Base-by-base conservation (phyloP, 768 basidiomycete genomes). In the Galerina sulciceps region DNA sequence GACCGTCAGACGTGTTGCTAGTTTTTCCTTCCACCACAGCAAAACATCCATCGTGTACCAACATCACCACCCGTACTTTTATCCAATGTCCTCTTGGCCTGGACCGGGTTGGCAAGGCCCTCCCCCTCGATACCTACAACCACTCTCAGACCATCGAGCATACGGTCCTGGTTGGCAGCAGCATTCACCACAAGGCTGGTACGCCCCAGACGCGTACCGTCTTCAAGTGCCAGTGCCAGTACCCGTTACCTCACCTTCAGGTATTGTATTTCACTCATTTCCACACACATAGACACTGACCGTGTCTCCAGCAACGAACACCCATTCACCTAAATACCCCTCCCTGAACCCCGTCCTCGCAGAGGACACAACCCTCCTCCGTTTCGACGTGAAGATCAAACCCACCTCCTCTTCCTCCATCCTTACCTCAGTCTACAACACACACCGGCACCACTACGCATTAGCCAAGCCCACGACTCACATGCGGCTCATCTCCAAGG, bases 401-500 rank as follows among this genome's bases (percentile, higher is more conserved):
- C 78, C 80, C 14, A 31, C 26, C 26, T 31, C 26, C 26, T 72
- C 69, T 4, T 71, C 74, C 1, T 76, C 77, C 6, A 81, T 85
- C 56, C 57, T 76, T 34, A 63, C 78, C 9, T 71, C 77, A 31
- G 79, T 74, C 2, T 84, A 78, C 71, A 71, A 77, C 45, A 65
- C 76, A 6, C 69, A 76, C 49, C 73, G 76, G 0, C 61, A 66
- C 43, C 60, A 74, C 15, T 72, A 69, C 42, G 85, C 80, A 1
- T 71, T 79, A 22, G 67, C 73, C 18, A 69, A 62, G 18, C 71
- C 75, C 5, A 72, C 78, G 9, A 71, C 69, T 40, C 72, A 79
- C 23, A 61, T 88, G 57, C 83, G 83, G 10, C 75, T 90, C 45
- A 75, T 89, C 58, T 87, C 81, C 14, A 83, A 82, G 53, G 70